Evolutionary conservation across 2,329 filamentous ascomycete genomes (phyloP).

Genomic region (Fusarium brevicatenulatum): DNA sequence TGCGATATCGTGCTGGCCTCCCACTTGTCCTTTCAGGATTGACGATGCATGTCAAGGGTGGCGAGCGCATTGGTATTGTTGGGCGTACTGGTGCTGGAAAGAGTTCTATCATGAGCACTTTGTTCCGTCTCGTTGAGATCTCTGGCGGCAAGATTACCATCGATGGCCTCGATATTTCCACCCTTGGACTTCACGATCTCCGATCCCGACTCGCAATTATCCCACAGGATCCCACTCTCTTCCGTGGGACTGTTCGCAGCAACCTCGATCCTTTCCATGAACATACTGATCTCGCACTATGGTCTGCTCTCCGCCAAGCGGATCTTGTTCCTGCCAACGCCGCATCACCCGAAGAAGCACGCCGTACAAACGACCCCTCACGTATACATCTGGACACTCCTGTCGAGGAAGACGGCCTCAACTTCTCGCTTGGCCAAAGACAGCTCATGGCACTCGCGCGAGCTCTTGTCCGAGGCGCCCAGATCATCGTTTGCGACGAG

Average conservation of each 20-base stretch:
- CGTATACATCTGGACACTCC: constrained; percentile 84
- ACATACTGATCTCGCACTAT: constrained; percentile 80
- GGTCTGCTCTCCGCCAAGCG: constrained; percentile 80
- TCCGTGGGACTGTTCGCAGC: constrained; percentile 80
- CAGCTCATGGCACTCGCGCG: constrained; percentile 95
- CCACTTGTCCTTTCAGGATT: constrained; percentile 79
- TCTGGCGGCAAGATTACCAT: constrained; percentile 71
- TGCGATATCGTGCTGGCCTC: constrained; percentile 78
- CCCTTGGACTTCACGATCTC: constrained; percentile 78
- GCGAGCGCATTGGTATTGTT: constrained; percentile 84
- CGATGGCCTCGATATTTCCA: constrained; percentile 76
- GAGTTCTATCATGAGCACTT: constrained; percentile 82
- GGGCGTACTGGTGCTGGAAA: constrained; percentile 86
- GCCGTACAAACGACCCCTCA: constrained; percentile 70
- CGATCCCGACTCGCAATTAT: constrained; percentile 83
- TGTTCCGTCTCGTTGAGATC: constrained; percentile 80
- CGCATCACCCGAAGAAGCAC: constrained; percentile 73
- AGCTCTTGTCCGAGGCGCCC: constrained; percentile 85
- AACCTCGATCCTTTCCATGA: constrained; percentile 86
- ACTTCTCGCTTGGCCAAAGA: constrained; percentile 94
- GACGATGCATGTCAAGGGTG: constrained; percentile 76
- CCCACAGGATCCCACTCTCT: constrained; percentile 85
- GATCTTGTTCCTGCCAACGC: constrained; percentile 71
- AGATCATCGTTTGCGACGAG: constrained; percentile 97
- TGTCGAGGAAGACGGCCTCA: constrained; percentile 94